Conservation (phyloP, 306 rosid species). For the Vigna hirtella region DNA sequence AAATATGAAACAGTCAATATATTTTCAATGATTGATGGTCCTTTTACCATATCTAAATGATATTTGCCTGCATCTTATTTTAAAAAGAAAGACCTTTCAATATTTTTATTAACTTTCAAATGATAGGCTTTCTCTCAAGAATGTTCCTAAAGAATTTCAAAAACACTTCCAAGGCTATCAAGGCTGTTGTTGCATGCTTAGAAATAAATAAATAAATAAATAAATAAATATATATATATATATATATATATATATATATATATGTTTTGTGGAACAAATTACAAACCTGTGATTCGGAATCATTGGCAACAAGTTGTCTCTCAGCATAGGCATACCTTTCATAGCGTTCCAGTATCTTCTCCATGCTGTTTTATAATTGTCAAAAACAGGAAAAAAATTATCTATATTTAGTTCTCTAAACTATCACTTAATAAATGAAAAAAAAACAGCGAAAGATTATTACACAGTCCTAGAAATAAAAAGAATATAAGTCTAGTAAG, state of each 20-base stretch:
- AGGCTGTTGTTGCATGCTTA: too few species aligned
- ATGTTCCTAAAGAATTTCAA: background rate
- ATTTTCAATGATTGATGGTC: background rate
- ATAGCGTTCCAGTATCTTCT: constrained; percentile 86
- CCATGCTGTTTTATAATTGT: constrained; percentile 67
- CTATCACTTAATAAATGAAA: constrained; percentile 7
- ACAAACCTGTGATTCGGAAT: constrained; percentile 71
- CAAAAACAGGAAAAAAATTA: background rate
- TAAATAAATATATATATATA: too few species aligned
- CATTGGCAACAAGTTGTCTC: constrained; percentile 62
- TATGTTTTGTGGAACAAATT: background rate
- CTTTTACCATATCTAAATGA: too few species aligned
- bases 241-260: too few species aligned
- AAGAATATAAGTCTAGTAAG: background rate
- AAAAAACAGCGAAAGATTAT: background rate
- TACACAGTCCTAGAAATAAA: background rate
- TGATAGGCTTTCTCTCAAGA: too few species aligned
- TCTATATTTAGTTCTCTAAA: background rate
- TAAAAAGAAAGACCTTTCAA: too few species aligned
- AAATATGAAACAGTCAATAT: background rate
- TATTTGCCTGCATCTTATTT: too few species aligned
- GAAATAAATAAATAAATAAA: too few species aligned
- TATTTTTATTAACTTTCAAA: too few species aligned
- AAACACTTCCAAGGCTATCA: too few species aligned
- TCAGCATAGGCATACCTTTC: constrained; percentile 87